Base-by-base conservation (phyloP, 495 filamentous ascomycete species). In the Immersiella caudata region DNA sequence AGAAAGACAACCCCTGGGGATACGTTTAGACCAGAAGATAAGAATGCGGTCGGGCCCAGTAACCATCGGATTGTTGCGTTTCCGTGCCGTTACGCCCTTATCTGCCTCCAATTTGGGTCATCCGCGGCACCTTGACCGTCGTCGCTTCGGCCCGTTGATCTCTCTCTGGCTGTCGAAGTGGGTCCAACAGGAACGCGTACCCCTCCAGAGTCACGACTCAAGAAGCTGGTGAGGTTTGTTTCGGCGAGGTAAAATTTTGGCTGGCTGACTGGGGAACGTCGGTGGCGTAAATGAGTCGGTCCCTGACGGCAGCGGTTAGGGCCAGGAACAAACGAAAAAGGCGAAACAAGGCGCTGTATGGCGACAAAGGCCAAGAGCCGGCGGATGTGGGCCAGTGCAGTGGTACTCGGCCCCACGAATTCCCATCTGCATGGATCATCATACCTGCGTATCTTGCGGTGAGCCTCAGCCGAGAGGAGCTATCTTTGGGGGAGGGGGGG, bases 391-490 rank as follows among this genome's bases (percentile, higher is more conserved):
- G 49, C 50, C 61, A 26, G n/a, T 25, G 63, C 24, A 22, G 60
- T 65, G 29, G 63, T 58, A 56, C 33, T 65, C 63, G 63, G 63
- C 63, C 35, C 63, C 51, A 56, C 29, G 63, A 11, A 65, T 29
- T 29, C 63, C n/a, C 25, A 65, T 65, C 29, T 52, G 33, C 18
- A 26, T 14, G 51, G 55, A 46, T 35, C 51, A 27, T 8, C 3
- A 3, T 33, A 8, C 29, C 4, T 33, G 4, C 8, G 29, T 40
- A 57, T 56, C 52, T 65, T 65, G 51, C 63, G 52, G 63, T 65
- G 63, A 56, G 54, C 50, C 51, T 46, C 51, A 58, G 40, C 25
- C 36, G 33, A 51, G 21, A 25, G n/a, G 27, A 55, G 16, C 35
- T 21, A 20, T 24, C 40, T 7, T 29, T 22, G 40, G 29, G 21